Conservation (phyloP, 2,329 filamentous ascomycete species). For the Aureobasidium sp. region DNA sequence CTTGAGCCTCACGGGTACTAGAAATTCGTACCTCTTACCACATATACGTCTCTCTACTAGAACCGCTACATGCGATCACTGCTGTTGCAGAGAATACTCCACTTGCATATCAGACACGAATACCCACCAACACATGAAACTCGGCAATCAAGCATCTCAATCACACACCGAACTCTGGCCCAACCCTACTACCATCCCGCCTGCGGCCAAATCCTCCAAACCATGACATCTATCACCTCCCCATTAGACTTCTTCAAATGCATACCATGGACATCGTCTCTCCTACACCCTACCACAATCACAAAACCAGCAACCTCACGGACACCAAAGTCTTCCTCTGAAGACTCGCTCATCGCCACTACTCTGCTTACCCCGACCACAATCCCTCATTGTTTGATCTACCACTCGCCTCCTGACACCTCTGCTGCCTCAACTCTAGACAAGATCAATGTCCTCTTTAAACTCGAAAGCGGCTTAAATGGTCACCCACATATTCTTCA, state of each 20-base stretch:
- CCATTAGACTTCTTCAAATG: conserved; percentile 29
- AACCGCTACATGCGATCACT: no score
- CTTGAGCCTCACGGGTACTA: not conserved
- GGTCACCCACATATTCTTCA: conserved; percentile 61
- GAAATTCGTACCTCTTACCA: not conserved
- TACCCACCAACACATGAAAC: no score
- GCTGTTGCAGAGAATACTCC: no score
- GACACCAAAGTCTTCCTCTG: conserved; percentile 40
- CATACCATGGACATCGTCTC: conserved; percentile 35
- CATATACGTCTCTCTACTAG: no score
- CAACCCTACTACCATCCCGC: no score
- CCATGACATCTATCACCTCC: not conserved
- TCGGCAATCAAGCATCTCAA: no score
- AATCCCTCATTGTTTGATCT: conserved; percentile 50
- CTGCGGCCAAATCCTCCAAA: not conserved
- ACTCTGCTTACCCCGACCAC: conserved; percentile 59
- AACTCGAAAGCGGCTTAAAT: conserved; percentile 59
- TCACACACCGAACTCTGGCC: not conserved
- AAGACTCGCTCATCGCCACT: conserved; percentile 60
- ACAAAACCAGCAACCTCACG: conserved; percentile 44
- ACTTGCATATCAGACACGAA: no score
- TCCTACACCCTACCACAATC: conserved; percentile 41
- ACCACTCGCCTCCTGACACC: conserved; percentile 44
- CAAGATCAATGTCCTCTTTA: conserved; percentile 36
- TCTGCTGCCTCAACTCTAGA: conserved; percentile 35